These are phyloP conservation scores for Dinochytrium kinnereticum DNA, from an alignment of 371 early-diverging fungal genomes.

Conservation along the genomic window DNA sequence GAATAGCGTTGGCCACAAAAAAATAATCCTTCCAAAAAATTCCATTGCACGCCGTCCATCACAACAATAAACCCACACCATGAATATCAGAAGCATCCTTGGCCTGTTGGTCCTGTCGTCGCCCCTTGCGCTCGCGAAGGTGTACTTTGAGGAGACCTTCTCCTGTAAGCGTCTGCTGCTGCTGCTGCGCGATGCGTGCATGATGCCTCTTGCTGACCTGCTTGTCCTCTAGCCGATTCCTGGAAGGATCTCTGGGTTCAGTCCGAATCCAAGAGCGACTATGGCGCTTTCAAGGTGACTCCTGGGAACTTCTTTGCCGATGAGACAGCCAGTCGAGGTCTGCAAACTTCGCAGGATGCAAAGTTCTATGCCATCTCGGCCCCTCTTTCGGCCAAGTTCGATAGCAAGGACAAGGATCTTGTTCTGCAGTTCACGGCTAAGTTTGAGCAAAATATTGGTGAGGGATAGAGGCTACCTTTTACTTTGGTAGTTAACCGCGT, in stretches of 20 bases:
- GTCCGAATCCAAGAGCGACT: conserved; percentile 70
- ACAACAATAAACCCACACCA: conserved; percentile 7
- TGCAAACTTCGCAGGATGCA: conserved; percentile 83
- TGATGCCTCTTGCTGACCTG: no score
- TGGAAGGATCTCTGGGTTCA: conserved; percentile 73
- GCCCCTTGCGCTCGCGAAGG: conserved; percentile 60
- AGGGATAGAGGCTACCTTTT: conserved; percentile 6
- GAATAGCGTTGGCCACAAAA: no score
- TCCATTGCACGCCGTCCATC: no score
- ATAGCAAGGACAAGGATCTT: conserved; percentile 70
- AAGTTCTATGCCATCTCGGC: conserved; percentile 87
- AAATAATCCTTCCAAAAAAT: not conserved
- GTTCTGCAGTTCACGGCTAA: conserved; percentile 53
- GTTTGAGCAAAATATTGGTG: conserved; percentile 55
- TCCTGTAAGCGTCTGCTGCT: conserved; percentile 50
- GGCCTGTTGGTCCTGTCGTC: conserved; percentile 1
- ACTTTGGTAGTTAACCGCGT: not conserved
- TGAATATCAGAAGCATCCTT: conserved; percentile 14
- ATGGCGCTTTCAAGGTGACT: conserved; percentile 76
- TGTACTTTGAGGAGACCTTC: conserved; percentile 89
- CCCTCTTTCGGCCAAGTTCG: conserved; percentile 71
- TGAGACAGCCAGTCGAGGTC: conserved; percentile 61
- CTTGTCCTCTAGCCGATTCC: conserved; percentile 32
- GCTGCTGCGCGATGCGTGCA: no score
- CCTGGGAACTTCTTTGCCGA: conserved; percentile 82